Evolutionary conservation across 2,329 filamentous ascomycete species (phyloP).

Genomic region (Neofusicoccum kwambonambiense): DNA sequence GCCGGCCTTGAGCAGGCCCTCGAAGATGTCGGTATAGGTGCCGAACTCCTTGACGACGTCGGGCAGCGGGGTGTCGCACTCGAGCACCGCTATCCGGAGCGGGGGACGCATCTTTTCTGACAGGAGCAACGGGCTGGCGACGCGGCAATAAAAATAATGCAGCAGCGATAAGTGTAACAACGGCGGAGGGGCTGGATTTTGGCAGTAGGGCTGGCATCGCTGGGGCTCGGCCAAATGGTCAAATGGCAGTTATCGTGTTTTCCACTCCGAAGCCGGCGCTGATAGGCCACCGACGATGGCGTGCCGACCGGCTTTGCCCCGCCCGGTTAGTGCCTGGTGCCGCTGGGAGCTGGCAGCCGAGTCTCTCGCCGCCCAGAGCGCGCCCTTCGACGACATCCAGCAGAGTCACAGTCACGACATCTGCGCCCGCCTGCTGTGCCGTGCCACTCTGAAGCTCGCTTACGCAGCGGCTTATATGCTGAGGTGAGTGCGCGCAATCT

Average conservation of each 20-base stretch:
- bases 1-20: conserved; percentile 51
- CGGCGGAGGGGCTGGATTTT: background rate
- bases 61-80: conserved; percentile 77
- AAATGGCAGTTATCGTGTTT: conserved; percentile 9
- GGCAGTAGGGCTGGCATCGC: background rate
- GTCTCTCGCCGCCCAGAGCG: background rate
- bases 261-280: conserved; percentile 9
- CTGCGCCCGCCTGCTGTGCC: background rate
- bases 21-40: conserved; percentile 66
- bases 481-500: background rate
- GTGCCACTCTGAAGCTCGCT: background rate
- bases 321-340: background rate
- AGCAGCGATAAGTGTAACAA: background rate
- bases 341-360: background rate
- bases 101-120: conserved; percentile 33
- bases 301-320: conserved; percentile 8
- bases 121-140: background rate
- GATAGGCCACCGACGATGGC: background rate
- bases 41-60: conserved; percentile 64
- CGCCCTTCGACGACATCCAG: conserved; percentile 2
- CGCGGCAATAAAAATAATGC: background rate
- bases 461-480: background rate
- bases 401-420: background rate
- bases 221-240: background rate
- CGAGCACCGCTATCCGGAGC: conserved; percentile 80